Percentiles rank a stretch among this genome's conserved stretches.
These are phyloP conservation scores for Hanseniaspora opuntiae DNA, from an alignment of 805 yeast species.

Conservation along the genomic window DNA sequence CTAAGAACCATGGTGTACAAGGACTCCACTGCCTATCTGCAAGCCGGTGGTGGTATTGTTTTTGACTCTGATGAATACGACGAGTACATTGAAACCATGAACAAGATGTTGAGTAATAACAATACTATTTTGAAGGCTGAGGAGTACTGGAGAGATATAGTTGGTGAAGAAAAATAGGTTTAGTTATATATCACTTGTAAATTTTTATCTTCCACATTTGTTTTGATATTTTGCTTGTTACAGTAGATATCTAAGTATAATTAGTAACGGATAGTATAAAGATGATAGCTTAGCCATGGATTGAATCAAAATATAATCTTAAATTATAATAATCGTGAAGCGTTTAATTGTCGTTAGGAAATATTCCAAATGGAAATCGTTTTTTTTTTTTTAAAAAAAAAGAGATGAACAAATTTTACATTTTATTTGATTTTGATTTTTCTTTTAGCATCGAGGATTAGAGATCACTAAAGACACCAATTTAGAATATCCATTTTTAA, in stretches of 20 bases:
- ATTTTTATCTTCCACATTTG: too few species aligned
- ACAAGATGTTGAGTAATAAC: constrained; percentile 90
- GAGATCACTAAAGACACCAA: neutral
- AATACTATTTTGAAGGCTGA: constrained; percentile 89
- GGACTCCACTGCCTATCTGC: constrained; percentile 79
- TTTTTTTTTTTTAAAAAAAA: neutral
- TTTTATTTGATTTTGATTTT: neutral
- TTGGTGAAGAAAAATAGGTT: constrained; percentile 17
- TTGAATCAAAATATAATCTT: too few species aligned
- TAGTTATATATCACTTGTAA: too few species aligned
- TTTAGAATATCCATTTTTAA: neutral
- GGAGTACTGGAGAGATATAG: constrained; percentile 47
- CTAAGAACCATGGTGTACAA: constrained; percentile 92
- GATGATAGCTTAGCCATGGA: too few species aligned
- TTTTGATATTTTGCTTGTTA: too few species aligned
- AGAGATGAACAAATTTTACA: neutral
- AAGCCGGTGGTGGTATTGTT: constrained; percentile 98
- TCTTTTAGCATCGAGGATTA: neutral
- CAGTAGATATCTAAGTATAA: too few species aligned
- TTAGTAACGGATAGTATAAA: too few species aligned
- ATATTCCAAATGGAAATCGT: too few species aligned
- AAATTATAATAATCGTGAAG: too few species aligned
- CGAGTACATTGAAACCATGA: constrained; percentile 91
- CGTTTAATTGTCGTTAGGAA: too few species aligned
- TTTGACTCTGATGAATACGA: constrained; percentile 89